Conservation (phyloP, 805 yeast species). For the Sugiyamaella chiloensis region DNA sequence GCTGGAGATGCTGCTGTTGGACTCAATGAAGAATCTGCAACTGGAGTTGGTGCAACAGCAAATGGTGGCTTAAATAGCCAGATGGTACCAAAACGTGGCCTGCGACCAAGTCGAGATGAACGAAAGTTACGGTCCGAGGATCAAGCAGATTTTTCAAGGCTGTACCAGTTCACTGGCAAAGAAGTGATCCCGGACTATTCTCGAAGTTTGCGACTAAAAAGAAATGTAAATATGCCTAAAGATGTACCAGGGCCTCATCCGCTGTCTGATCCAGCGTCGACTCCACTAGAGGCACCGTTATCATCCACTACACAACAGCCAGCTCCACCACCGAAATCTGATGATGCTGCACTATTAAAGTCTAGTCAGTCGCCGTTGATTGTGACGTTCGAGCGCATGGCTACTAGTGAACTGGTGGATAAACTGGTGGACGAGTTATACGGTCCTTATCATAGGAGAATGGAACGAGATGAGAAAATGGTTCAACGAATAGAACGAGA, state of each 20-base stretch:
- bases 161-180: conserved; percentile 3
- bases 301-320: too few relatives aligned
- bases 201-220: neutral
- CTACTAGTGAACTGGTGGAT: conserved; percentile 29
- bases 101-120: neutral
- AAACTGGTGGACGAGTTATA: conserved; percentile 49
- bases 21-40: neutral
- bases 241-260: neutral
- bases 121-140: conserved; percentile 1
- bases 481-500: conserved; percentile 55
- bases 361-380: neutral
- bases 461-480: conserved; percentile 62
- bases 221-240: neutral
- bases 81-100: neutral
- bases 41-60: neutral
- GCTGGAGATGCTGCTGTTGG: neutral
- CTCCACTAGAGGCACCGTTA: neutral
- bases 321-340: neutral
- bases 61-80: neutral
- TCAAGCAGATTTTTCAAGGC: neutral
- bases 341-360: neutral
- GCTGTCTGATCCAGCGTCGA: neutral
- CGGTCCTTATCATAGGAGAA: conserved; percentile 50
- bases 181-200: neutral
- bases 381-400: neutral